Evolutionary conservation across 2,329 filamentous ascomycete genomes (phyloP).

Genomic region (Aspergillus tamarii): DNA sequence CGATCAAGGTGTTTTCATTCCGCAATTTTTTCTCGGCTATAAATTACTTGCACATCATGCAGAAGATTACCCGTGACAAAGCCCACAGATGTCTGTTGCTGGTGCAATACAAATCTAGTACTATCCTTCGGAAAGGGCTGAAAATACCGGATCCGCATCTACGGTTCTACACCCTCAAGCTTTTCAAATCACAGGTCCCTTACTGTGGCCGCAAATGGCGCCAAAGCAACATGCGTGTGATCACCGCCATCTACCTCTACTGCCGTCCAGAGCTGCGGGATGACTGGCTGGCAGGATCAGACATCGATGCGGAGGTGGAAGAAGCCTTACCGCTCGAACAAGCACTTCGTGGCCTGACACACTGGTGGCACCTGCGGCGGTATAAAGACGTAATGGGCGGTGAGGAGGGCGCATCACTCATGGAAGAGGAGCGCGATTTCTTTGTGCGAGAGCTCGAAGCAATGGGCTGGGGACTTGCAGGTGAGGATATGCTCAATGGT

Average conservation of each 20-base stretch:
- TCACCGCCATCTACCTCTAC: slow-evolving; percentile 93
- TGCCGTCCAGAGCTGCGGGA: slow-evolving; percentile 90
- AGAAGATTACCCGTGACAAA: slow-evolving; percentile 96
- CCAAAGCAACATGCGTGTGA: slow-evolving; percentile 97
- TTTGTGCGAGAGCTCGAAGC: slow-evolving; percentile 77
- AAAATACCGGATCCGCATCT: slow-evolving; percentile 87
- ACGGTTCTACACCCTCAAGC: slow-evolving; percentile 90
- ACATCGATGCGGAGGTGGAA: slow-evolving; percentile 92
- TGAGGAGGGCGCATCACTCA: slow-evolving; percentile 54
- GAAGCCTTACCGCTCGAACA: slow-evolving; percentile 91
- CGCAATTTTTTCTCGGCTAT: slow-evolving; percentile 95
- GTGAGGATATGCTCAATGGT: slow-evolving; percentile 37
- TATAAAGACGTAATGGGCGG: slow-evolving; percentile 76
- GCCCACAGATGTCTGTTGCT: slow-evolving; percentile 91
- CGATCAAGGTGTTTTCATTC: slow-evolving; percentile 87
- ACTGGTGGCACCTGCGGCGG: slow-evolving; percentile 87
- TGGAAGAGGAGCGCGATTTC: slow-evolving; percentile 77
- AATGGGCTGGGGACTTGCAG: slow-evolving; percentile 57
- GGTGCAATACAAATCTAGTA: slow-evolving; percentile 92
- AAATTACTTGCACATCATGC: slow-evolving; percentile 93
- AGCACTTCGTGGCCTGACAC: slow-evolving; percentile 82
- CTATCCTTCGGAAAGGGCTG: slow-evolving; percentile 87
- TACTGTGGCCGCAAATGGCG: slow-evolving; percentile 99
- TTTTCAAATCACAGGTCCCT: slow-evolving; percentile 98
- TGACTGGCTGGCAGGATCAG: slow-evolving; percentile 87